phyloP scores from a whole-genome alignment of 306 rosid genomes.

The Quercus wislizeni region DNA sequence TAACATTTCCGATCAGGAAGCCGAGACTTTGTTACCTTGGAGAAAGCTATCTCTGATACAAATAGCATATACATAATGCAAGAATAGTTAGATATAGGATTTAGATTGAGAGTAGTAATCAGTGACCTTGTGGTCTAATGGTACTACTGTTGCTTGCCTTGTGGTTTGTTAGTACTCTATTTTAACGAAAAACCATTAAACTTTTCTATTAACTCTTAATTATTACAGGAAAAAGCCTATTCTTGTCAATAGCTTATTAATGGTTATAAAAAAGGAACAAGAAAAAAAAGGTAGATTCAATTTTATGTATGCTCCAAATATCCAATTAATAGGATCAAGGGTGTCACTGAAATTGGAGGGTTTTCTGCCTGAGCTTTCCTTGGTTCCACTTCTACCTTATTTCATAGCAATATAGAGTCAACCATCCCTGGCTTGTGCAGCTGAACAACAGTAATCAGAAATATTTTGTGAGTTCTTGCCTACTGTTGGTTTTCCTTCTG shows the following conservation, averaged over 20 bases:
- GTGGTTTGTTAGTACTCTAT: no score
- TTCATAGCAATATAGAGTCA: not conserved
- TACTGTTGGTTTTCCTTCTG: not conserved
- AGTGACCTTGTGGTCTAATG: not conserved
- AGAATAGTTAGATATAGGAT: not conserved
- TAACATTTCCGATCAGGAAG: not conserved
- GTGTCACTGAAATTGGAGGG: not conserved
- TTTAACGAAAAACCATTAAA: not conserved
- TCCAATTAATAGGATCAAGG: not conserved
- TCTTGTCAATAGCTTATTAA: not conserved
- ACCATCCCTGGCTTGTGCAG: not conserved
- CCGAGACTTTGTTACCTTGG: no score
- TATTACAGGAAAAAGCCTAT: not conserved
- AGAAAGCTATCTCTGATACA: not conserved
- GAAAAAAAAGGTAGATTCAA: not conserved
- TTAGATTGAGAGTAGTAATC: not conserved
- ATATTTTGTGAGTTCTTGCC: not conserved
- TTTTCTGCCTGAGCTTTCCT: not conserved
- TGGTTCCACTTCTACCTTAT: not conserved
- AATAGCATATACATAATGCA: not conserved
- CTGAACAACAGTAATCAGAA: not conserved
- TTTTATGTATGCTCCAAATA: not conserved
- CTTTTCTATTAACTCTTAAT: not conserved
- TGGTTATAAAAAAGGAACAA: not conserved
- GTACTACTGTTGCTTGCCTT: not conserved